Percentiles rank a stretch among this genome's conserved stretches.
Conservation (phyloP, 306 rosid genomes). For the Malus asiatica region DNA sequence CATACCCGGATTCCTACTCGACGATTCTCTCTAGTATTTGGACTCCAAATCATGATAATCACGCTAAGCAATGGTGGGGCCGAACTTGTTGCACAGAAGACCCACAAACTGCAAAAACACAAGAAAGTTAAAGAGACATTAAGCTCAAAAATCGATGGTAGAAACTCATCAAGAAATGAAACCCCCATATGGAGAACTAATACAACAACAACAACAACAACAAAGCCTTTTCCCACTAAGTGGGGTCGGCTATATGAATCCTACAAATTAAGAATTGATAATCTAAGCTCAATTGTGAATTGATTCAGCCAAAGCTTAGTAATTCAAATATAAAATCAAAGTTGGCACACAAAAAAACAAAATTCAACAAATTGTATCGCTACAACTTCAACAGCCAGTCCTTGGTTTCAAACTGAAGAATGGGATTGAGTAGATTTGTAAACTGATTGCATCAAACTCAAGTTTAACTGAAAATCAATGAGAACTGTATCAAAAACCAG, state of each 20-base stretch:
- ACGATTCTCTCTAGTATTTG: conserved; percentile 32
- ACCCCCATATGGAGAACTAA: not conserved
- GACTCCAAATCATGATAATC: conserved; percentile 69
- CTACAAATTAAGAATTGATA: not conserved
- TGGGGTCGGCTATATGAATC: too few species aligned
- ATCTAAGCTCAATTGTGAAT: not conserved
- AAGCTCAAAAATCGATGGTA: not conserved
- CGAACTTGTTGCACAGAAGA: conserved; percentile 22
- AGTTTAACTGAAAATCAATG: conserved; percentile 5
- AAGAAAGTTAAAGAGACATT: not conserved
- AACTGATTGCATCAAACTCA: not conserved
- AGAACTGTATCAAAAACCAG: not conserved
- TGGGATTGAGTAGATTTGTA: not conserved
- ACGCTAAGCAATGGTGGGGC: conserved; percentile 23
- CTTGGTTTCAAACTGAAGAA: not conserved
- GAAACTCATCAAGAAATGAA: not conserved
- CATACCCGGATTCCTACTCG: conserved; percentile 41
- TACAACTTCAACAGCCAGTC: not conserved
- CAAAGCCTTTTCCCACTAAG: too few species aligned
- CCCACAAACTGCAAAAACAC: conserved; percentile 18
- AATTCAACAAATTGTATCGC: not conserved
- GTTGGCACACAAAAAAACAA: not conserved
- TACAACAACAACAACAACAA: too few species aligned
- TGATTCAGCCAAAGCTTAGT: not conserved
- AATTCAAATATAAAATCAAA: not conserved